Base-by-base conservation (phyloP, 805 yeast species). In the Candida ipomoeae region DNA sequence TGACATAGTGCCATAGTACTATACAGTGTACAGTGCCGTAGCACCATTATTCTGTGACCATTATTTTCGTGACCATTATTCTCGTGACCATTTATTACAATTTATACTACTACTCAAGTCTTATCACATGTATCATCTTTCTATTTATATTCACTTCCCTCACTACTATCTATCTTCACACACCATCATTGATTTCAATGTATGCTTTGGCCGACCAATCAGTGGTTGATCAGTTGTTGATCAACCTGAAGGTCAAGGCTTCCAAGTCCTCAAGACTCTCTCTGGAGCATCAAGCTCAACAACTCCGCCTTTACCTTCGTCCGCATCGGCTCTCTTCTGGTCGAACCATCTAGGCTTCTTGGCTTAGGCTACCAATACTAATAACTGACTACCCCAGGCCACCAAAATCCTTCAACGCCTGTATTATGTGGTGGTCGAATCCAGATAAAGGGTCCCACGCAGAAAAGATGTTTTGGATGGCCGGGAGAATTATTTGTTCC, bases 251-350 rank as follows among this genome's bases (percentile, higher is more conserved):
- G 2, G 96, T 84, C 71, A 89, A 79, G 45, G 95, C 90, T 74
- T 94, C 99, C 68, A 94, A 78, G 63, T 94, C 99, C 67, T 89
- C 97, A 65, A 94, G 74, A 15, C 96, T 87, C 61, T n/a, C n/a
- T 89, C 87, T 14, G 97, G 97, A 60, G 84, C 88, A 59, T 88
- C 95, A 42, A 88, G 75, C 70, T 91, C 96, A 53, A 87, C 72
- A 43, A 86, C 70, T 3, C 52, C 56, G 8, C 65, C 61, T 8
- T 64, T 64, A 39, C 63, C 59, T 3, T 60, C 58, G 13, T 54
- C 55, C 11, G 7, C 18, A 11, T 60, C 62, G 4, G 52, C 44
- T 42, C 50, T 54, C 52, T 50, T 57, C 41, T 65, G 68, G 56
- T 75, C 74, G 58, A 78, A 79, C 84, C 83, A 79, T 60, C 71